Base-by-base conservation (phyloP, 192 early-diverging fungal species). In the Gonapodya sp. region DNA sequence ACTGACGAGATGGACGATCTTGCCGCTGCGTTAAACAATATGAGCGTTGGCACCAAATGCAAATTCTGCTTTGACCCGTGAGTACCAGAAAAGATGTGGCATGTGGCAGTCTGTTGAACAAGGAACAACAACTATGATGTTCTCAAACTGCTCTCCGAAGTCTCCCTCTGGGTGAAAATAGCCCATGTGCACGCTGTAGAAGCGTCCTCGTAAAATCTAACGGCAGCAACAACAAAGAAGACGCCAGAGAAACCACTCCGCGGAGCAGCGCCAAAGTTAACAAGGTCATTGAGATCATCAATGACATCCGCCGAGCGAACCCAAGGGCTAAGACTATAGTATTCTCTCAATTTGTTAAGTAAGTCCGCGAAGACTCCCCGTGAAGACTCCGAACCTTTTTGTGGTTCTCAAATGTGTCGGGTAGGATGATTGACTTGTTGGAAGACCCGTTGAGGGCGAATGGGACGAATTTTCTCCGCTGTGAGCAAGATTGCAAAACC, bases 241-340 rank as follows among this genome's bases (percentile, higher is more conserved):
- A n/a, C n/a, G n/a, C n/a, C n/a, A n/a, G n/a, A n/a, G n/a, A n/a
- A n/a, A n/a, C n/a, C 24, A 16, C 46, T 64, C 46, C 46, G 24
- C 8, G 46, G 24, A 64, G 24, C 46, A 77, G 75, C 31, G 75
- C 75, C 75, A 77, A 77, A 34, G 34, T 31, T 31, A 34, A 77
- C 75, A 77, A 2, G 75, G 14, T 8, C 75, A 18, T 77, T 33
- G 75, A 77, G 31, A 77, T 77, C 2, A 14, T 77, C 18, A 34
- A 77, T 34, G 18, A 33, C 8, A 77, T 77, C 2, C 75, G 75
- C 75, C 30, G 8, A 18, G 75, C 16, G 8, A 2, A 31, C 8
- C 75, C 75, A 2, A 2, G 31, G 2, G 84, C 83, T 73, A 92
- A 92, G 78, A 85, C 89, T 31, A 91, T 92, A 80, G 83, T 92